Evolutionary conservation across 2,329 filamentous ascomycete species (phyloP).

Genomic region (Alternaria triticina): DNA sequence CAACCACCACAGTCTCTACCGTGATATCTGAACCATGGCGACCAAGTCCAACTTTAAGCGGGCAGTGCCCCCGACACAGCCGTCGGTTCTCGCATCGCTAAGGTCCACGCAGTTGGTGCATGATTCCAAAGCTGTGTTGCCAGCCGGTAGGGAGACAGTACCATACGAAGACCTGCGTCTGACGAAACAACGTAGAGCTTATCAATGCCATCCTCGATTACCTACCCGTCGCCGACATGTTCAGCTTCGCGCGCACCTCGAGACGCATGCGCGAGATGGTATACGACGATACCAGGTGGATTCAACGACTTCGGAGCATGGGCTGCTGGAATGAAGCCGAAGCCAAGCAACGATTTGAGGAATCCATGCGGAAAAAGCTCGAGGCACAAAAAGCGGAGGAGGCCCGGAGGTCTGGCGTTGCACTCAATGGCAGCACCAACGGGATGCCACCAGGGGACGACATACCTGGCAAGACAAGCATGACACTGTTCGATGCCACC

Average conservation of each 20-base stretch:
- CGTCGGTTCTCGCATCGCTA: slow-evolving; percentile 73
- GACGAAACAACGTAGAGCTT: slow-evolving; percentile 67
- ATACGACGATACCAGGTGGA: slow-evolving; percentile 96
- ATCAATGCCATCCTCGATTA: slow-evolving; percentile 88
- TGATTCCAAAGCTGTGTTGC: slow-evolving; percentile 77
- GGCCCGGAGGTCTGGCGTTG: slow-evolving; percentile 42
- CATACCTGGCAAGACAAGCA: slow-evolving; percentile 51
- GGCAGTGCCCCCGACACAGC: slow-evolving; percentile 38
- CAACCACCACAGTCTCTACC: not conserved
- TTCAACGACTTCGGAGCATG: slow-evolving; percentile 83
- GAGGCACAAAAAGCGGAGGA: slow-evolving; percentile 62
- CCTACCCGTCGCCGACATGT: slow-evolving; percentile 81
- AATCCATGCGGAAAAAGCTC: slow-evolving; percentile 63
- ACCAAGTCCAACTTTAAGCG: slow-evolving; percentile 60
- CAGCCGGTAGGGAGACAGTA: slow-evolving; percentile 67
- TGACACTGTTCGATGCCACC: slow-evolving; percentile 76
- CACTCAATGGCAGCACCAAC: slow-evolving; percentile 43
- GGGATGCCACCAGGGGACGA: slow-evolving; percentile 45
- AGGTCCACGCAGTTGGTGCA: slow-evolving; percentile 81
- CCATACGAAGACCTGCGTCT: not conserved
- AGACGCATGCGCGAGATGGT: slow-evolving; percentile 95
- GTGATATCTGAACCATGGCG: slow-evolving; percentile 24
- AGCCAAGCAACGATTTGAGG: slow-evolving; percentile 80
- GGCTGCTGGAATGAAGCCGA: slow-evolving; percentile 91
- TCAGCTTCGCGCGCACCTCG: slow-evolving; percentile 83